A percentile compares a stretch with the other conserved stretches of the same genome.
phyloP scores from a whole-genome alignment of 257 asterid genomes.

The Schizonepeta tenuifolia region DNA sequence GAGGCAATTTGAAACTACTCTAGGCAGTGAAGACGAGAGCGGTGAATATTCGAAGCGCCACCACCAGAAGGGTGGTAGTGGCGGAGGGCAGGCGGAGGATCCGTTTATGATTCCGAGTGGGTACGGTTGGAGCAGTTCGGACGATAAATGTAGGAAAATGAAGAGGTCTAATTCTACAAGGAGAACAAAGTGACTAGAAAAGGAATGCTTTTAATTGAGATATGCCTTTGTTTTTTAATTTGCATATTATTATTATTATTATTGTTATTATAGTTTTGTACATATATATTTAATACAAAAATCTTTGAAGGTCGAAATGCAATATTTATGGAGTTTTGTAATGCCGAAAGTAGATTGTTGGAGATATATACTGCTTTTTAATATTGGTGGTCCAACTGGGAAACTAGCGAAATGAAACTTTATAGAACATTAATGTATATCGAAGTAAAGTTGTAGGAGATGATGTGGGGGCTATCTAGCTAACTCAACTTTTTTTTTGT shows the following conservation, averaged over 20 bases:
- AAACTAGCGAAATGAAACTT: not conserved
- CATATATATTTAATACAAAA: not conserved
- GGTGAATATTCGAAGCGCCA: slow-evolving; percentile 10
- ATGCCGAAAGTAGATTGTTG: not conserved
- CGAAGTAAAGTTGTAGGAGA: not conserved
- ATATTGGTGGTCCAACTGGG: not conserved
- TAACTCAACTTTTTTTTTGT: not conserved
- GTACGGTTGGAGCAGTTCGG: slow-evolving; percentile 72
- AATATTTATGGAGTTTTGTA: not conserved
- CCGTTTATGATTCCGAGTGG: slow-evolving; percentile 75
- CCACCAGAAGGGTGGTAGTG: not conserved
- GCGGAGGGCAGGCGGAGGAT: slow-evolving; percentile 38
- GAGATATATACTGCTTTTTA: not conserved
- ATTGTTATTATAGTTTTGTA: not conserved
- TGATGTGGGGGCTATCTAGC: too few species aligned
- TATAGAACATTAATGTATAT: not conserved
- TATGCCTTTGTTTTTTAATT: not conserved
- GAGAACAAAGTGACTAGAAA: slow-evolving; percentile 32
- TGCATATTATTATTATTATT: not conserved
- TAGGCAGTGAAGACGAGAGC: slow-evolving; percentile 38
- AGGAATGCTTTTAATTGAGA: not conserved
- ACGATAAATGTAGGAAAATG: slow-evolving; percentile 54
- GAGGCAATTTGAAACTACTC: slow-evolving; percentile 36
- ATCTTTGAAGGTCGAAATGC: not conserved
- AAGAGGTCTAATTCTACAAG: slow-evolving; percentile 54